Base-by-base conservation (phyloP, 2,329 filamentous ascomycete genomes). In the Beauveria asiatica region DNA sequence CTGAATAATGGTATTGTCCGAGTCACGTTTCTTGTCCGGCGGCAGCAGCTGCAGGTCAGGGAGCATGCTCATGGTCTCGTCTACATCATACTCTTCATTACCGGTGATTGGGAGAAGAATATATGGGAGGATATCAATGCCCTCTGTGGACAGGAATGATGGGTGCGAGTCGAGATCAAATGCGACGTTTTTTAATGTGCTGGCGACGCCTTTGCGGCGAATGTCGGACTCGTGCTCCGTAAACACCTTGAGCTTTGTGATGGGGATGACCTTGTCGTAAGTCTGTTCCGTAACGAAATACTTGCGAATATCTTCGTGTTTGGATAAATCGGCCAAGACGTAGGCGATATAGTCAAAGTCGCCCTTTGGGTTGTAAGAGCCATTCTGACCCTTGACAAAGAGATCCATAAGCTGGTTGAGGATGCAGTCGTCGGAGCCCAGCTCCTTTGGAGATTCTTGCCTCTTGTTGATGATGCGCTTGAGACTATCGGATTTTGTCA, bases 261-360 rank as follows among this genome's bases (percentile, higher is more conserved):
- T 79, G 2, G 94, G 94, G n/a, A 97, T 85, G 16, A 96, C 84
- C 1, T 78, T 79, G 70, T 96, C 92, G 72, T 95, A 93, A 1
- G 83, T 75, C 70, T 95, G 89, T 58, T 83, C 79, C 16, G 80
- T 82, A 5, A 90, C 80, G 65, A 96, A 89, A 75, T 94, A 90
- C 55, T 83, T 79, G 33, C 90, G 83, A 21, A 92, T 84, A 65
- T 89, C 83, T 41, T 84, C 79, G 67, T 92, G 87, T 74, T 92
- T 96, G 54, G 92, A 88, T 10, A 99, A 80, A 72, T 99, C 93
- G 45, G 94, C 93, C 71, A 99, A 95, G 59, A 97, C 80, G 70
- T 97, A 99, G 46, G 92, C 86, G 25, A 99, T 83, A 74, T 97
- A 97, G 76, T 99, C 92, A 72, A 86, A 97, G 74, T 93, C 83